phyloP scores from a whole-genome alignment of 345 rosid genomes.

The Lepidium africanum region DNA sequence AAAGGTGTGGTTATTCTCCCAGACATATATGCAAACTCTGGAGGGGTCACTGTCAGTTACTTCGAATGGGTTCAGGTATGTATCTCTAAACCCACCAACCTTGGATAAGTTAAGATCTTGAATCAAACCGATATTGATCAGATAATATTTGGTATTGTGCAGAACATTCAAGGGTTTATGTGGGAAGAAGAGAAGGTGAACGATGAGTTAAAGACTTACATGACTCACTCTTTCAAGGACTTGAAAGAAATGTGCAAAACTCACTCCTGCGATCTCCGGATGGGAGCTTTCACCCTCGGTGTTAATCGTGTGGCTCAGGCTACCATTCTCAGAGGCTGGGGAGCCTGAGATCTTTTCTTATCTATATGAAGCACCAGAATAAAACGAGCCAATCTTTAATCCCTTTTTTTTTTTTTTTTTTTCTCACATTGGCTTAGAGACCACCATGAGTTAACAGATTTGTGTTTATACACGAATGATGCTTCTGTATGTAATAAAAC shows the following conservation, averaged over 20 bases:
- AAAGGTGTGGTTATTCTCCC: conserved; percentile 97
- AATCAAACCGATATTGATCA: background rate
- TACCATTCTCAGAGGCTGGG: conserved; percentile 91
- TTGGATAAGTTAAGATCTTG: background rate
- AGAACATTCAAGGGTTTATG: conserved; percentile 99
- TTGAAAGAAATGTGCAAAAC: conserved; percentile 86
- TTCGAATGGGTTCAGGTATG: conserved; percentile 99
- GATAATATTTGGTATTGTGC: conserved; percentile 13
- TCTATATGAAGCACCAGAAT: background rate
- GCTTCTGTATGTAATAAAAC: conserved; percentile 14
- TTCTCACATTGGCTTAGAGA: background rate
- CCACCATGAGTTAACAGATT: conserved; percentile 1
- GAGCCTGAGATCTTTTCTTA: conserved; percentile 38
- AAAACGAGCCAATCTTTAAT: conserved; percentile 6
- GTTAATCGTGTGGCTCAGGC: conserved; percentile 94
- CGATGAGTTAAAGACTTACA: conserved; percentile 65
- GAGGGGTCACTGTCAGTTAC: conserved; percentile 97
- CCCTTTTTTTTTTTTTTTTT: background rate
- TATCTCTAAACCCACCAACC: background rate
- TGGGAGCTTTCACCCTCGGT: conserved; percentile 98
- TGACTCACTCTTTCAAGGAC: conserved; percentile 71
- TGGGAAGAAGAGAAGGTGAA: conserved; percentile 98
- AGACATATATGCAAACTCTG: conserved; percentile 89
- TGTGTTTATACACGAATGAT: conserved; percentile 11
- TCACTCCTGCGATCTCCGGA: conserved; percentile 79